Conservation (phyloP, 805 yeast species). For the Kazachstania martiniae region DNA sequence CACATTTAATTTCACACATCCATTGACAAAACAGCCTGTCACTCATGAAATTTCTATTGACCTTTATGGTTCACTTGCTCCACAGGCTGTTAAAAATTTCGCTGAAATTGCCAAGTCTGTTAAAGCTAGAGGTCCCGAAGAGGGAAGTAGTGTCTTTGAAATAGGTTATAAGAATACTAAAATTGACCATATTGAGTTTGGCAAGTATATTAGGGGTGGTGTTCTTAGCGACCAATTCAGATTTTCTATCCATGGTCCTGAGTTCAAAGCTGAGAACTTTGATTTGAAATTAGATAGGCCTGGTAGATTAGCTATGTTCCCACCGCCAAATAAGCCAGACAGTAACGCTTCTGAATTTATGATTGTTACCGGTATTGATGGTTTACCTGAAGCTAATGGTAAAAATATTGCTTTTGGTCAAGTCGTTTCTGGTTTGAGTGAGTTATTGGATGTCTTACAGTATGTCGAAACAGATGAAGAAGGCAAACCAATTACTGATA, state of each 20-base stretch:
- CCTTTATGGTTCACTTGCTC: slow-evolving; percentile 43
- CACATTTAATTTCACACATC: slow-evolving; percentile 7
- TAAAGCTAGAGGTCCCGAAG: slow-evolving; percentile 17
- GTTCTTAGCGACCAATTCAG: slow-evolving; percentile 68
- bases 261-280: slow-evolving; percentile 71
- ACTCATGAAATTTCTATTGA: not conserved
- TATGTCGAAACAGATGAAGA: slow-evolving; percentile 17
- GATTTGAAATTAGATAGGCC: slow-evolving; percentile 55
- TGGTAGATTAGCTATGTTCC: slow-evolving; percentile 62
- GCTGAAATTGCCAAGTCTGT: slow-evolving; percentile 37
- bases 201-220: slow-evolving; percentile 83
- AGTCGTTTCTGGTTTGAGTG: slow-evolving; percentile 47
- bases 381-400: slow-evolving; percentile 41
- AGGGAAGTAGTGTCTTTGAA: slow-evolving; percentile 19
- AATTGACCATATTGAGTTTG: slow-evolving; percentile 65
- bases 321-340: slow-evolving; percentile 48
- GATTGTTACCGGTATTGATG: slow-evolving; percentile 46
- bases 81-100: slow-evolving; percentile 54
- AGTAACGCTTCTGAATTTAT: slow-evolving; percentile 65
- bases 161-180: slow-evolving; percentile 40
- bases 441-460: not conserved
- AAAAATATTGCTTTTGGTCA: slow-evolving; percentile 73
- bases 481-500: slow-evolving; percentile 32
- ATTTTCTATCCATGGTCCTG: slow-evolving; percentile 62
- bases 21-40: slow-evolving; percentile 1